phyloP scores from a whole-genome alignment of 805 yeast genomes.

The Yueomyces sinensis region DNA sequence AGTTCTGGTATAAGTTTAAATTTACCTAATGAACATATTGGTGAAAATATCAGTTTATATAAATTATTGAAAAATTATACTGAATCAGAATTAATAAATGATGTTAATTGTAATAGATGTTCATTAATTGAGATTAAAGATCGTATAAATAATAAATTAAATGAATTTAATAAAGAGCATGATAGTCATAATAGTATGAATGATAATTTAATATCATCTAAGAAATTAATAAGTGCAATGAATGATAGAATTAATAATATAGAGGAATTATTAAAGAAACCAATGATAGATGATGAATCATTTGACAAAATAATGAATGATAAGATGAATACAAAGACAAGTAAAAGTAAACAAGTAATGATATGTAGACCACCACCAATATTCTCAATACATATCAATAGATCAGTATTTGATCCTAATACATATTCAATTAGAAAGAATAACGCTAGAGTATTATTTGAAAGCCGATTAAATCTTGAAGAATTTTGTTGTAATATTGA shows the following conservation, averaged over 20 bases:
- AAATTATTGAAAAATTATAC: neutral
- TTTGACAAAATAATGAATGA: slow-evolving; percentile 58
- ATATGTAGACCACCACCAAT: slow-evolving; percentile 69
- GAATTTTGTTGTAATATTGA: neutral
- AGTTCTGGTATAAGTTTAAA: slow-evolving; percentile 57
- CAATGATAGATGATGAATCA: slow-evolving; percentile 62
- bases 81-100: slow-evolving; percentile 67
- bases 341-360: slow-evolving; percentile 66
- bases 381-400: slow-evolving; percentile 69
- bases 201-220: neutral
- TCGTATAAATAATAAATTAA: slow-evolving; percentile 36
- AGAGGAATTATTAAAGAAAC: slow-evolving; percentile 39
- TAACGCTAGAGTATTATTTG: slow-evolving; percentile 66
- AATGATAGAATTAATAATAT: slow-evolving; percentile 33
- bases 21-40: slow-evolving; percentile 35
- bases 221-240: slow-evolving; percentile 12
- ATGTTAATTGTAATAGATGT: slow-evolving; percentile 86
- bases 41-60: slow-evolving; percentile 22
- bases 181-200: slow-evolving; percentile 8
- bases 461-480: slow-evolving; percentile 42
- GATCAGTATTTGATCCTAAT: slow-evolving; percentile 81
- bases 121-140: slow-evolving; percentile 32
- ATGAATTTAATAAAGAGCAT: slow-evolving; percentile 20
- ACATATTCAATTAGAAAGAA: slow-evolving; percentile 73
- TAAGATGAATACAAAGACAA: slow-evolving; percentile 53